Evolutionary conservation across 164 flowering plant genomes (phyloP).

Genomic region (Chimonanthus salicifolius): DNA sequence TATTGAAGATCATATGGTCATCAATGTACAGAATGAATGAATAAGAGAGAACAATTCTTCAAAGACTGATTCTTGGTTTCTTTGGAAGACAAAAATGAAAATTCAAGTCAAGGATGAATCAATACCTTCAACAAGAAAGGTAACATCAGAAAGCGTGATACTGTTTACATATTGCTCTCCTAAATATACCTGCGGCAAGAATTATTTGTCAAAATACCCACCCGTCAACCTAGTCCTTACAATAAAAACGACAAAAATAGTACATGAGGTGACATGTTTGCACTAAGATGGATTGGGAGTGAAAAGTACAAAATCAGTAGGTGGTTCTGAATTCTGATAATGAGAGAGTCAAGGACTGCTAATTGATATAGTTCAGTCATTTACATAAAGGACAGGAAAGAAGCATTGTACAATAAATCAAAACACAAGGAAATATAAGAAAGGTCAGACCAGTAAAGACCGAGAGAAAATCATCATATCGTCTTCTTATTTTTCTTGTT

Average conservation of each 20-base stretch:
- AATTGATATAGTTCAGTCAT: neutral
- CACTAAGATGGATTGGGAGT: neutral
- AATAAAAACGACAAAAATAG: neutral
- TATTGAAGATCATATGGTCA: too few species aligned
- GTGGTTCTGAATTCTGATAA: too few species aligned
- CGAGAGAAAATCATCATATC: too few species aligned
- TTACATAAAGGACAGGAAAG: neutral
- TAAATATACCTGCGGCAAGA: conserved; percentile 75
- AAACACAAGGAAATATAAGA: neutral
- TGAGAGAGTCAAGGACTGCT: neutral
- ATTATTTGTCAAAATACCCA: conserved; percentile 3
- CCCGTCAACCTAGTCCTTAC: neutral
- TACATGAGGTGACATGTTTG: neutral
- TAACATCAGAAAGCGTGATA: conserved; percentile 83
- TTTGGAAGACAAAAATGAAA: too few species aligned
- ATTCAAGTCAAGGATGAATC: neutral
- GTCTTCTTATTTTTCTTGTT: too few species aligned
- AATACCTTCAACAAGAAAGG: conserved; percentile 90
- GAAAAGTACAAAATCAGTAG: neutral
- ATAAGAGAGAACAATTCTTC: too few species aligned
- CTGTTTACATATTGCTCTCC: conserved; percentile 91
- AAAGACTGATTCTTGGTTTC: too few species aligned
- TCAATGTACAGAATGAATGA: too few species aligned
- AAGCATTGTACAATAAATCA: neutral
- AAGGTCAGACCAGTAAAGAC: neutral